Conservation (phyloP, 257 asterid species). For the Gentiana macrophylla region DNA sequence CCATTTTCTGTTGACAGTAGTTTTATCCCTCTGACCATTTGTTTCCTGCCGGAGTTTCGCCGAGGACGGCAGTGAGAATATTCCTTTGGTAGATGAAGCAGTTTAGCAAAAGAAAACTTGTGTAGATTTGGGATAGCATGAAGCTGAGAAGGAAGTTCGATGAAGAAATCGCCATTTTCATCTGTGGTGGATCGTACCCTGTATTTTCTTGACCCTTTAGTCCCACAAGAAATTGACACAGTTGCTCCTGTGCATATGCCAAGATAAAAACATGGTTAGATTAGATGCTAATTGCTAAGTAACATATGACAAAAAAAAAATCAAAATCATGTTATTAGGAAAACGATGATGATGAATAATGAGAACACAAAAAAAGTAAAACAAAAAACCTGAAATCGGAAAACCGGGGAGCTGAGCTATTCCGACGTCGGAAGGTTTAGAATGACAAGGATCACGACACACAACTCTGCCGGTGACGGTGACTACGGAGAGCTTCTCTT, state of each 20-base stretch:
- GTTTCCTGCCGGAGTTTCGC: conserved; percentile 19
- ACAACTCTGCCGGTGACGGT: conserved; percentile 43
- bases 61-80: conserved; percentile 20
- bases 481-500: conserved; percentile 62
- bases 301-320: too few relatives aligned
- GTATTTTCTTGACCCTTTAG: conserved; percentile 7
- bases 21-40: conserved; percentile 18
- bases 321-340: too few relatives aligned
- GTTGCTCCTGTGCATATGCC: conserved; percentile 24
- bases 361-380: too few relatives aligned
- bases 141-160: conserved; percentile 45
- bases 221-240: conserved; percentile 20
- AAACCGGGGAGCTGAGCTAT: conserved; percentile 13
- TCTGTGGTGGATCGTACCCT: conserved; percentile 22
- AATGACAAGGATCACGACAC: conserved; percentile 21
- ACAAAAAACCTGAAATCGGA: conserved; percentile 36
- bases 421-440: background rate
- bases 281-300: too few relatives aligned
- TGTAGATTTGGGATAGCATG: conserved; percentile 80
- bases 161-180: conserved; percentile 26
- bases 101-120: conserved; percentile 34
- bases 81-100: conserved; percentile 31
- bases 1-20: conserved; percentile 26
- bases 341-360: too few relatives aligned
- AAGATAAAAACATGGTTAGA: too few relatives aligned